Evolutionary conservation across 1,284 basidiomycete genomes (phyloP).

Genomic region (Grifola frondosa): DNA sequence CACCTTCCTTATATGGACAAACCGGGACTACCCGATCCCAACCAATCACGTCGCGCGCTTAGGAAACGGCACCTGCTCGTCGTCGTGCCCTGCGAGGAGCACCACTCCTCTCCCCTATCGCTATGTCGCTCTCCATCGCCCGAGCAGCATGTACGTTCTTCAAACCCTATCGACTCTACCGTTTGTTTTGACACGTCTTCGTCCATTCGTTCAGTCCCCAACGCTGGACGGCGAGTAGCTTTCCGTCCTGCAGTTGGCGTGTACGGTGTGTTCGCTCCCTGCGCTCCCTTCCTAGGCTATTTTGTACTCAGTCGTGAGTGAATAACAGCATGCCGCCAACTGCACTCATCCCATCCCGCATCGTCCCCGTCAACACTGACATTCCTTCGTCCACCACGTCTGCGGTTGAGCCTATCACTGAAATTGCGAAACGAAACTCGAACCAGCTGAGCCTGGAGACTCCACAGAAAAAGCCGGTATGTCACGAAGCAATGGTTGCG

Average conservation of each 20-base stretch:
- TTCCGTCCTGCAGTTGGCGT: conserved; percentile 47
- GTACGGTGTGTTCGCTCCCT: conserved; percentile 37
- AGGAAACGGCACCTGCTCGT: conserved; percentile 23
- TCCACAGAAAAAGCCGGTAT: conserved; percentile 87
- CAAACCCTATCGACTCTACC: background rate
- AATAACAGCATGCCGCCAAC: conserved; percentile 51
- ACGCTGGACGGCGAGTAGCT: conserved; percentile 45
- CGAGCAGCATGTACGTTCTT: conserved; percentile 44
- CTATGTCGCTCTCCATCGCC: conserved; percentile 52
- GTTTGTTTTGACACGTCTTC: conserved; percentile 1
- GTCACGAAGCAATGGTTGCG: too few relatives aligned
- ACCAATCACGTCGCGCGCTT: conserved; percentile 24
- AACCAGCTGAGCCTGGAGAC: conserved; percentile 87
- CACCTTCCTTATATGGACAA: too few relatives aligned
- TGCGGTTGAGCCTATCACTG: conserved; percentile 55
- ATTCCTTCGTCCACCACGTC: conserved; percentile 45
- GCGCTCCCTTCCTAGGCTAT: background rate
- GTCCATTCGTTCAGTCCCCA: conserved; percentile 35
- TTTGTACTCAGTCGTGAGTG: background rate
- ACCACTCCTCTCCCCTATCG: conserved; percentile 21
- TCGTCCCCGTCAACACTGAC: conserved; percentile 35
- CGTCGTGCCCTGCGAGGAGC: conserved; percentile 25
- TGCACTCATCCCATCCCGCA: conserved; percentile 52
- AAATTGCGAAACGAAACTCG: conserved; percentile 72
- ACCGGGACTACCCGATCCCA: too few relatives aligned